These are phyloP conservation scores for Starmerella stigmatis DNA, from an alignment of 805 yeast species.

Conservation along the genomic window DNA sequence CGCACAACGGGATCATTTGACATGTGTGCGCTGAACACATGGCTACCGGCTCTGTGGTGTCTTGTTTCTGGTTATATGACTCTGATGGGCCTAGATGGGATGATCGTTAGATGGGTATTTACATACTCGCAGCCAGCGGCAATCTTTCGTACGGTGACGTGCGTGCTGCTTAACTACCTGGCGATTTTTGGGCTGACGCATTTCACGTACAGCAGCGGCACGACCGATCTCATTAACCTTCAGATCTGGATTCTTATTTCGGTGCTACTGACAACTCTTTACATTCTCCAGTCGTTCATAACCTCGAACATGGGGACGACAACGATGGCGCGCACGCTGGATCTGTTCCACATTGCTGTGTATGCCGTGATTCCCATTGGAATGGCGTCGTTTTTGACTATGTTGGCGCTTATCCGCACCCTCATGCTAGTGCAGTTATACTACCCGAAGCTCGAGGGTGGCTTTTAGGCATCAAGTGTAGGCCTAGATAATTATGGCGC, in stretches of 20 bases:
- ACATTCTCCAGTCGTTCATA: slow-evolving; percentile 76
- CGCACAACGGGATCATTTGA: slow-evolving; percentile 6
- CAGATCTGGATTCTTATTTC: slow-evolving; percentile 91
- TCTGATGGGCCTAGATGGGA: slow-evolving; percentile 73
- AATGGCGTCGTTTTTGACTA: slow-evolving; percentile 81
- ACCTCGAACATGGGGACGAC: slow-evolving; percentile 46
- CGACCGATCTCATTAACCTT: slow-evolving; percentile 55
- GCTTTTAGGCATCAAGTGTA: no score
- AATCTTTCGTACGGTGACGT: slow-evolving; percentile 71
- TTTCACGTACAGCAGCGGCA: slow-evolving; percentile 46
- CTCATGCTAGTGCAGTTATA: slow-evolving; percentile 57
- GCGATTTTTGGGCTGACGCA: slow-evolving; percentile 57
- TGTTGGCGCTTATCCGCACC: slow-evolving; percentile 71
- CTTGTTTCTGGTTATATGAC: slow-evolving; percentile 76
- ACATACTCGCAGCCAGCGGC: slow-evolving; percentile 83
- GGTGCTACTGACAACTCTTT: slow-evolving; percentile 67
- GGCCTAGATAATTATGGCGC: not conserved
- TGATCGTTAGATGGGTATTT: slow-evolving; percentile 86
- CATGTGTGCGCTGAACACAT: slow-evolving; percentile 21
- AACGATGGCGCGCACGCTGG: slow-evolving; percentile 50
- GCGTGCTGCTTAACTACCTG: slow-evolving; percentile 62
- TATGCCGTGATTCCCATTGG: slow-evolving; percentile 99
- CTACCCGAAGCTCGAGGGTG: slow-evolving; percentile 33
- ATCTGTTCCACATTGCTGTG: slow-evolving; percentile 77
- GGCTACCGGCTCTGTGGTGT: slow-evolving; percentile 57